Evolutionary conservation across 2,329 filamentous ascomycete species (phyloP).

Genomic region (Diaporthe sp.): DNA sequence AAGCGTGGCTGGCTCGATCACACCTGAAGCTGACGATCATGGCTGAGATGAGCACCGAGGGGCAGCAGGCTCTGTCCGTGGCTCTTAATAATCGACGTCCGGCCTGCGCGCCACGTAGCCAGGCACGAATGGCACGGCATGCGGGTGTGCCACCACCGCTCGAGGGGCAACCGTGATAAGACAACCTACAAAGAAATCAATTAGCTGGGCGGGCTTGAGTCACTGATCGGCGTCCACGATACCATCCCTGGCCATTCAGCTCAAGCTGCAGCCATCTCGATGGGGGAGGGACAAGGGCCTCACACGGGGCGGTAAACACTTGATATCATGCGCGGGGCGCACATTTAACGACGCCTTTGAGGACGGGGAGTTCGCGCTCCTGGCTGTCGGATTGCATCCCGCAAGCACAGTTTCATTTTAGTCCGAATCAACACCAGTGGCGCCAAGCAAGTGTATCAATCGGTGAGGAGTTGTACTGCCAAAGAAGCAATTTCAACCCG

Average conservation of each 20-base stretch:
- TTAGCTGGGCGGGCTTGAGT: constrained; percentile 18
- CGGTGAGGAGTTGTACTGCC: background rate
- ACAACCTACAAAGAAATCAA: background rate
- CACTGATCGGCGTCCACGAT: constrained; percentile 1
- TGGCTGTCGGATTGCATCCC: background rate
- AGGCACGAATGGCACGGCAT: constrained; percentile 18
- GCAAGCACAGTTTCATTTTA: background rate
- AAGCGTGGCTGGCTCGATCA: constrained; percentile 22
- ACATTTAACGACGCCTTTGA: background rate
- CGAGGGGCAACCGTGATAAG: background rate
- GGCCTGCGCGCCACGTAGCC: background rate
- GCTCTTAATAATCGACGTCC: constrained; percentile 19
- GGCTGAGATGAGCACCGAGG: background rate
- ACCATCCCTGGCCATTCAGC: background rate
- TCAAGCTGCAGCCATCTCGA: constrained; percentile 1
- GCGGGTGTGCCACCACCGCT: background rate
- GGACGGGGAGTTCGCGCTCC: background rate
- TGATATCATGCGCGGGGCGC: constrained; percentile 2
- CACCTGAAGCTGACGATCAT: constrained; percentile 22
- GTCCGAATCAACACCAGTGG: background rate
- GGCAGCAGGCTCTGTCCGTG: background rate
- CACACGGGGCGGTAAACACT: background rate
- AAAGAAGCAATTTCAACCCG: background rate
- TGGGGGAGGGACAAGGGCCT: background rate
- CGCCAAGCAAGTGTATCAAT: background rate